Base-by-base conservation (phyloP, 1,284 basidiomycete species). In the Moniliophthora roreri region DNA sequence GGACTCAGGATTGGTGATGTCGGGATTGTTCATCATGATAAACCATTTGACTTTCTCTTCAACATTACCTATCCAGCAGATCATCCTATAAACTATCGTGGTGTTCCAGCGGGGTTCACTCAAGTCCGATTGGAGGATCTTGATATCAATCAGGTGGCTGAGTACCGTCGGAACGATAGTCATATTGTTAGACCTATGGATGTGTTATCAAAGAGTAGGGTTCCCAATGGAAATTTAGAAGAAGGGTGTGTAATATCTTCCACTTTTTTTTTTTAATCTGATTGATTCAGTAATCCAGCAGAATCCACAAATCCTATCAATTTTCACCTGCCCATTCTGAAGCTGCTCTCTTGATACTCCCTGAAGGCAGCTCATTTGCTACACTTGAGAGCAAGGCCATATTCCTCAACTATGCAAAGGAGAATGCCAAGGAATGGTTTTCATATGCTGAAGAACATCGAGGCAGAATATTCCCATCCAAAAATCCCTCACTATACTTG, bases 41-140 rank as follows among this genome's bases (percentile, higher is more conserved):
- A 71, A 18, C 55, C 53, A 13, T 73, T 73, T 23, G 62, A 67
- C 44, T 63, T 67, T 24, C 62, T 74, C n/a, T 71, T 73, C 61
- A 73, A 70, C 50, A 59, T 73, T 9, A 66, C 62, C 36, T 44
- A 63, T 2, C 54, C 65, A 11, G 54, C 24, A 5, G 51, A 60
- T 13, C 28, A 64, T 40, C 54, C 60, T 0, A 52, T 62, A 23
- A 63, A 66, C 46, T 41, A 38, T 15, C 42, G 47, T 21, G 28
- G 52, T n/a, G 54, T n/a, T n/a, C n/a, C n/a, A 63, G 8, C 64
- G 36, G n/a, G n/a, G n/a, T n/a, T n/a, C n/a, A 50, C 35, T 7
- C 55, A 50, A 9, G n/a, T 57, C 24, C 23, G 44, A 24, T 48
- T 45, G 16, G 49, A 36, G 20, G 38, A 56, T 24, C 44, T 34